Base-by-base conservation (phyloP, 345 rosid genomes). In the Hevea brasiliensis region DNA sequence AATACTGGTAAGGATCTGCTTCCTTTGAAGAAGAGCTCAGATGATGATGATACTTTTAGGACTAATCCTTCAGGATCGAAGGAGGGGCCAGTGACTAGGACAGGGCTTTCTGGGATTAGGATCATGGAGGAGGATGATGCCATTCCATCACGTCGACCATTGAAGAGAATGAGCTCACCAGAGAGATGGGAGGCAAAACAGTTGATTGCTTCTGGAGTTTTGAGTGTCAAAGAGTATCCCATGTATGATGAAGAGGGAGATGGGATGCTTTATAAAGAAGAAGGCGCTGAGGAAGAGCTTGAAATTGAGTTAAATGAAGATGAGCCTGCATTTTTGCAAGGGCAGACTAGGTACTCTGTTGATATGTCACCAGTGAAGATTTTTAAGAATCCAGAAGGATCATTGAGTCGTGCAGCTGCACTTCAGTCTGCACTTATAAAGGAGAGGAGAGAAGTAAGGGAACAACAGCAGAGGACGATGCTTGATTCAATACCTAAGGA, bases 111-210 rank as follows among this genome's bases (percentile, higher is more conserved):
- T 0, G 96, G 97, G 66, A 92, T 90, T 60, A 82, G 84, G 72
- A 86, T 87, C 51, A 85, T 83, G 71, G 91, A 90, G 76, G 93
- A 90, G 75, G 85, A 74, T 84, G 76, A 72, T 95, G 55, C 94
- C 0, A 74, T 94, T 66, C 70, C 70, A 47, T 66, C 70, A 47
- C 70, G 70, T 26, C 35, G 70, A n/a, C 70, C 70, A 47, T 27
- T 66, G 40, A 66, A 66, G 87, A 88, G 92, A 82, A 92, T 92
- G 98, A 94, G 97, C 71, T 94, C 97, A 6, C 98, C 97, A 0
- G 98, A 90, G 92, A 92, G 61, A 76, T 92, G 98, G 98, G 98
- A 94, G 74, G 98, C 97, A 1, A 92, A 92, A 70, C 98, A 92
- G 79, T 80, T 92, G 86, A 87, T 92, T 82, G 97, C 98, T 63